Base-by-base conservation (phyloP, 2,329 filamentous ascomycete genomes). In the Pseudogymnoascus verrucosus region DNA sequence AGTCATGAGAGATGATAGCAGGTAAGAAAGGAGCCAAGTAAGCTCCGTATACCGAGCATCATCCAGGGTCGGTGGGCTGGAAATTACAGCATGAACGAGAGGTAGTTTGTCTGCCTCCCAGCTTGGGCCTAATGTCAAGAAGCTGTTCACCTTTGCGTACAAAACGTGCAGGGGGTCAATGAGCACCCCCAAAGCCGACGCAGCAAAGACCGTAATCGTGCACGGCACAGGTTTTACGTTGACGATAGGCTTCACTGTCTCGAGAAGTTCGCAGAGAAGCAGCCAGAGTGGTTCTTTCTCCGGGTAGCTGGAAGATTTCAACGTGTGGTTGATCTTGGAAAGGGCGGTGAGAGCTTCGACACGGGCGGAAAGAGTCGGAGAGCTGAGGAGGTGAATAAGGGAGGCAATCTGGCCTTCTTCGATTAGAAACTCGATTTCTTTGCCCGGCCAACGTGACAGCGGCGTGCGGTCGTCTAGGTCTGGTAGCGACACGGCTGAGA, bases 101-200 rank as follows among this genome's bases (percentile, higher is more conserved):
- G 95, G 83, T 23, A 95, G 84, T 71, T 85, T 87, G 65, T 90
- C 84, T 16, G 87, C 72, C 11, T 87, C 81, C 93, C 93, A 98
- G 23, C 81, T 75, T 0, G 93, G 93, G 0, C 86, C 84, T 61
- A 86, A 86, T 21, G 90, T 90, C 37, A 98, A 83, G 74, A 93
- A 97, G 5, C 82, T 80, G 77, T 96, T 96, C 75, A 95, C 78
- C 73, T 96, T 96, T 64, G 86, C 84, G 73, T 96, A 98, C 39
- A 97, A 83, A 65, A 84, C 85, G 72, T 96, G 91, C 14, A 91
- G 81, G 0, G 93, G 93, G 66, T 91, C 87, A 21, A 81, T 83
- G 54, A 96, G 77, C 14, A 96, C 85, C 1, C 82, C 78, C 6
- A 96, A 79, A 1, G 87, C 85, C 67, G 86, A 85, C 57, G 83